Percentiles rank a stretch among this genome's conserved stretches.
These are phyloP conservation scores for Wickerhamiella bombiphila DNA, from an alignment of 805 yeast species.

Conservation along the genomic window DNA sequence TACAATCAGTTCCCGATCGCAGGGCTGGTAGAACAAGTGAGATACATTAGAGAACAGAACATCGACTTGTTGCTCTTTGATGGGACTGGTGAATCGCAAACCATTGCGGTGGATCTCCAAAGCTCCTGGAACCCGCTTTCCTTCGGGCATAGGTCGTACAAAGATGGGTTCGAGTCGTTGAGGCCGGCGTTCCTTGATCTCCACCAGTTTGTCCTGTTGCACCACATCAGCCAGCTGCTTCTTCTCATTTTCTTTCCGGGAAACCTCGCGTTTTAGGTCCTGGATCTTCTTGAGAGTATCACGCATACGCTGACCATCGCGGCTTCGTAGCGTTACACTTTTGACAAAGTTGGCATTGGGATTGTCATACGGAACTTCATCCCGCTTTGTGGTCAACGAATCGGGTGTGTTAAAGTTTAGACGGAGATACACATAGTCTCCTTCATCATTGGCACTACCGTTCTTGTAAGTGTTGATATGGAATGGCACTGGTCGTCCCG, in stretches of 20 bases:
- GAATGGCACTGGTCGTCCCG: conserved; percentile 96
- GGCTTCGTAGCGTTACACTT: conserved; percentile 73
- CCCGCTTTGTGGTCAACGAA: conserved; percentile 52
- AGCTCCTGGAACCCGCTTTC: conserved; percentile 87
- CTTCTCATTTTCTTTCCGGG: conserved; percentile 78
- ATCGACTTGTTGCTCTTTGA: conserved; percentile 76
- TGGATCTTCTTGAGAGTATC: conserved; percentile 81
- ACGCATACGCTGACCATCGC: conserved; percentile 79
- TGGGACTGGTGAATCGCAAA: conserved; percentile 77
- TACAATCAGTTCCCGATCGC: conserved; percentile 86
- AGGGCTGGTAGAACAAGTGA: conserved; percentile 89
- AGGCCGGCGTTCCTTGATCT: conserved; percentile 70
- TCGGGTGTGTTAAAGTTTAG: conserved; percentile 92
- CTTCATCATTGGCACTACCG: conserved; percentile 92
- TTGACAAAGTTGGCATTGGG: conserved; percentile 77
- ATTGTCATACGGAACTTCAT: conserved; percentile 84
- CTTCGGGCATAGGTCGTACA: conserved; percentile 91
- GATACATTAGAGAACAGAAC: conserved; percentile 79
- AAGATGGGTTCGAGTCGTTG: conserved; percentile 76
- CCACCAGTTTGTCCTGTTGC: conserved; percentile 75
- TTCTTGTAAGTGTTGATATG: conserved; percentile 88
- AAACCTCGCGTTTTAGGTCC: conserved; percentile 82
- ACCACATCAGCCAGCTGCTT: conserved; percentile 90
- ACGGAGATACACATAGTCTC: conserved; percentile 81
- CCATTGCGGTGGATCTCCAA: conserved; percentile 92